Base-by-base conservation (phyloP, 2,329 filamentous ascomycete species). In the Paraconiothyrium sp. region DNA sequence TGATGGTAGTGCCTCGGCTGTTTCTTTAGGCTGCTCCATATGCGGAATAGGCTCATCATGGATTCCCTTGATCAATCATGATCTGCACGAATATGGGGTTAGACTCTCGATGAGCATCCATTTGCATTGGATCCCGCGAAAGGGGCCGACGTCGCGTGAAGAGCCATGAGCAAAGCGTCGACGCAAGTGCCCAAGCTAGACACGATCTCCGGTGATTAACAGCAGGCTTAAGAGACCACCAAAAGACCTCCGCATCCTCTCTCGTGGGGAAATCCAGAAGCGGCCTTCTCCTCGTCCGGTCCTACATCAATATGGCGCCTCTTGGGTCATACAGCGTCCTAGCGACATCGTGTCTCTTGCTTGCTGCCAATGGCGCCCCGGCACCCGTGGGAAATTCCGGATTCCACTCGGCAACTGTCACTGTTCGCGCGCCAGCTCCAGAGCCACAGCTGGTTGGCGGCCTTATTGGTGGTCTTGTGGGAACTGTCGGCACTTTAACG, bases 371-470 rank as follows among this genome's bases (percentile, higher is more conserved):
- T 44, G 47, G 27, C 11, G 57, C 50, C 13, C 55, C 57, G 27
- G 49, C 57, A 37, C 34, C 51, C 6, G 24, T 32, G 24, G 35
- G 39, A 8, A 48, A 41, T 1, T 50, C 61, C 39, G 20, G 34
- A 11, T 20, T 39, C 2, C 35, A 22, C n/a, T 54, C 61, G 14
- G 13, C 27, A 8, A 35, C 50, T 11, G 34, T 55, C 14, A 16
- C 51, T 16, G 14, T 37, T 39, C 49, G 49, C 32, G 60, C 49
- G 11, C 56, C 57, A 34, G 56, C 35, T 22, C 56, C 57, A 7
- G 54, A 63, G 16, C 57, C 57, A 30, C 51, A 35, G 14, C 34
- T 61, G 24, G 22, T 54, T 14, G 41, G 44, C 30, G 54, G 41
- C 11, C 32, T 61, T 11, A 22, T 54, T 13, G 47, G 44, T 34